Percentiles rank a stretch among this genome's conserved stretches.
These are phyloP conservation scores for Solanum pinnatisectum DNA, from an alignment of 257 asterid genomes.

Conservation along the genomic window DNA sequence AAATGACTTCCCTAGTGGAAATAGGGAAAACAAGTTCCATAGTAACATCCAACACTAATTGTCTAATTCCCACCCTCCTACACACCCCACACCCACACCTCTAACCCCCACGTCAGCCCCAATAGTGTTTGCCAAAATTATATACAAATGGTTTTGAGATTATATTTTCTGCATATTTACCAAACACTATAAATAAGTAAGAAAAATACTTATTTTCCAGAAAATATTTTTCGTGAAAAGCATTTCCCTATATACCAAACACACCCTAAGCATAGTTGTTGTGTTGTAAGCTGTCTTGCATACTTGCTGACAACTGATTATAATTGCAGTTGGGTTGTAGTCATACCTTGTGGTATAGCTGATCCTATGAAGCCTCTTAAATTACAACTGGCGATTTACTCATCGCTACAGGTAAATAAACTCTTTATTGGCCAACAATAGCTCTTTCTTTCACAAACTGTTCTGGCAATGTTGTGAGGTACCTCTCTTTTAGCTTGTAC, in stretches of 20 bases:
- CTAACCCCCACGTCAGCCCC: background rate
- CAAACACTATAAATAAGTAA: background rate
- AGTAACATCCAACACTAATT: background rate
- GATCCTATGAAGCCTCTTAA: background rate
- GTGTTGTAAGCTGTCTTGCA: background rate
- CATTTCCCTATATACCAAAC: background rate
- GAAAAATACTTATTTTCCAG: background rate
- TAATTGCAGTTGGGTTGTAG: slow-evolving; percentile 68
- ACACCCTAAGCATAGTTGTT: background rate
- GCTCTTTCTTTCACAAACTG: background rate
- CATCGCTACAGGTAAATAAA: background rate
- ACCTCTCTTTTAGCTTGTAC: background rate
- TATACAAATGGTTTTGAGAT: background rate
- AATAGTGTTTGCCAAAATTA: background rate
- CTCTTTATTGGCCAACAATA: background rate
- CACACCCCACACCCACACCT: background rate
- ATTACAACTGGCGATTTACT: background rate
- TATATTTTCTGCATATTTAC: background rate
- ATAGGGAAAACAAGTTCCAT: background rate
- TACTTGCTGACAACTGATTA: background rate
- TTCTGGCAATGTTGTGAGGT: background rate
- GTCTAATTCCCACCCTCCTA: background rate
- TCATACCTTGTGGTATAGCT: slow-evolving; percentile 52
- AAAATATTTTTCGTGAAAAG: background rate
- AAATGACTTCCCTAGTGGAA: background rate